Base-by-base conservation (phyloP, 345 rosid genomes). In the Abelmoschus esculentus region DNA sequence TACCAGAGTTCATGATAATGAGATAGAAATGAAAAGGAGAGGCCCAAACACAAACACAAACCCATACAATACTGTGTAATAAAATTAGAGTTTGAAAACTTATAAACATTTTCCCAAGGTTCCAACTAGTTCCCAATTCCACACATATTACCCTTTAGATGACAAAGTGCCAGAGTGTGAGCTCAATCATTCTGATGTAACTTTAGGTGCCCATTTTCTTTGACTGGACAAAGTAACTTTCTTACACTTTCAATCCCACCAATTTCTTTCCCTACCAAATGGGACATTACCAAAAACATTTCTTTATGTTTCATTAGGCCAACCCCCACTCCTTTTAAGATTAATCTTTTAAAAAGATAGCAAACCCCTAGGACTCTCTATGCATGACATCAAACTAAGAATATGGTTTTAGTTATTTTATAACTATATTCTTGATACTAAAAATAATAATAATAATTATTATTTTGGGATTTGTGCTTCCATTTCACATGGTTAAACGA, bases 161-260 rank as follows among this genome's bases (percentile, higher is more conserved):
- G 57, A 54, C 69, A 66, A 22, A 40, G 26, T 29, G 47, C 17
- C 28, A 75, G 65, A 57, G 50, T 57, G 61, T 31, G 19, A 57
- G 60, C 12, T 61, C n/a, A 53, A 60, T 66, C n/a, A 62, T 70
- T 61, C 61, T 73, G 66, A 12, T 26, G 18, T 10, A 69, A 71
- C 85, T 76, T 79, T 82, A 59, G 69, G 55, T 70, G 77, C 75
- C 69, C 76, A 69, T 72, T 70, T 72, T 75, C 55, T 79, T 82
- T 82, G 80, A 82, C 83, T 15, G 36, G 54, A 52, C 56, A 2
- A 54, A 10, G 9, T 40, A 31, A 71, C 38, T 72, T 67, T 32
- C 52, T 72, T 61, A 67, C 7, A 14, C 18, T n/a, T 54, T 67
- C 61, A 67, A 62, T 14, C 15, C 73, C 71, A 61, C 66, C 69